Conservation (phyloP, 805 yeast genomes). For the Saturnispora silvae region DNA sequence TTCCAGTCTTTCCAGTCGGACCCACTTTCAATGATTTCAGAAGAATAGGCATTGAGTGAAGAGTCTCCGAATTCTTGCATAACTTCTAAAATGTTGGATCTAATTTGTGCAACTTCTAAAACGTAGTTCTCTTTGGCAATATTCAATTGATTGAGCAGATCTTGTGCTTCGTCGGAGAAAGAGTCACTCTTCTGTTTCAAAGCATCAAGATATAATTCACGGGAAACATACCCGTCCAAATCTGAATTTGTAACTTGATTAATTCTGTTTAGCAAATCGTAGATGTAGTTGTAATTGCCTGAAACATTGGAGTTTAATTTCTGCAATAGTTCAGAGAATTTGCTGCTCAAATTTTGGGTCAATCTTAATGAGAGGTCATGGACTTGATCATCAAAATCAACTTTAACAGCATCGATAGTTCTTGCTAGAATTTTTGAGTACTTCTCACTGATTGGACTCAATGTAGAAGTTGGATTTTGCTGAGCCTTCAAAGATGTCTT, state of each 20-base stretch:
- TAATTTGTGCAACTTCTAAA: conserved; percentile 22
- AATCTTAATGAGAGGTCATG: conserved; percentile 20
- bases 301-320: conserved; percentile 22
- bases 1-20: conserved; percentile 50
- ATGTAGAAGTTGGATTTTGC: not conserved
- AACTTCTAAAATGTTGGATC: conserved; percentile 45
- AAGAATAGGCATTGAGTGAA: conserved; percentile 53
- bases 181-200: conserved; percentile 25
- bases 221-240: conserved; percentile 27
- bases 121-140: conserved; percentile 26
- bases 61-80: conserved; percentile 68
- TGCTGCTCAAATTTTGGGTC: conserved; percentile 21
- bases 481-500: conserved; percentile 2
- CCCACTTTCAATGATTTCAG: conserved; percentile 38
- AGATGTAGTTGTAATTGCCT: conserved; percentile 21
- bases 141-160: conserved; percentile 25
- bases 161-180: conserved; percentile 24
- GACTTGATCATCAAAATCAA: conserved; percentile 30
- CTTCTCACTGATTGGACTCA: conserved; percentile 19
- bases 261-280: conserved; percentile 19
- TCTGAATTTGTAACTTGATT: conserved; percentile 12
- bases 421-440: conserved; percentile 25
- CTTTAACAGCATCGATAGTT: conserved; percentile 30
- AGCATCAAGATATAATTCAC: conserved; percentile 38
- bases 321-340: conserved; percentile 27